A percentile compares a stretch with the other conserved stretches of the same genome.
Conservation (phyloP, 129 eudicot species). For the Tagetes patula region DNA sequence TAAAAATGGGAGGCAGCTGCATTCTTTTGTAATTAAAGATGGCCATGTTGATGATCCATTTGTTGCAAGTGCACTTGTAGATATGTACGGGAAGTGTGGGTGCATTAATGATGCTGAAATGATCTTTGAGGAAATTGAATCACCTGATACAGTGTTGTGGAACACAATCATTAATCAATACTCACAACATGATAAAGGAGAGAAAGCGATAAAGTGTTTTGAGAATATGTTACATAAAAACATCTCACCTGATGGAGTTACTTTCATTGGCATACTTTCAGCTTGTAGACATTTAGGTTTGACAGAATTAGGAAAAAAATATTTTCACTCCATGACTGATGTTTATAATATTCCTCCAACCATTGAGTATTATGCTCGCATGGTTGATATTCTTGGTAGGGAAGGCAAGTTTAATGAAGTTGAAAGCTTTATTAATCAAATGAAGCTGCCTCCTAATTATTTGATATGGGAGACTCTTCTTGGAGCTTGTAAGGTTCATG, state of each 20-base stretch:
- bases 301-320: constrained; percentile 30
- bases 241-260: constrained; percentile 35
- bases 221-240: constrained; percentile 34
- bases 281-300: constrained; percentile 48
- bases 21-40: constrained; percentile 37
- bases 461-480: constrained; percentile 47
- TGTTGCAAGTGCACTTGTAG: constrained; percentile 46
- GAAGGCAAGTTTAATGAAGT: constrained; percentile 40
- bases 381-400: constrained; percentile 51
- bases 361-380: constrained; percentile 46
- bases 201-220: constrained; percentile 37
- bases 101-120: constrained; percentile 43
- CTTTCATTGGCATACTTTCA: constrained; percentile 43
- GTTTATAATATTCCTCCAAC: constrained; percentile 24
- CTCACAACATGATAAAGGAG: constrained; percentile 39
- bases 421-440: constrained; percentile 40
- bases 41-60: constrained; percentile 37
- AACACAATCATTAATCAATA: constrained; percentile 46
- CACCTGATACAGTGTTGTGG: constrained; percentile 41
- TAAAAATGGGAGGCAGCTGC: constrained; percentile 36
- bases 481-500: constrained; percentile 49
- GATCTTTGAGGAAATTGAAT: constrained; percentile 30
- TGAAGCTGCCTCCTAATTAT: constrained; percentile 32
- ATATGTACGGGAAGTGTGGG: constrained; percentile 54
- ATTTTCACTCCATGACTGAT: constrained; percentile 40